Evolutionary conservation across 306 rosid genomes (phyloP).

Genomic region (Gynostemma pentaphyllum): DNA sequence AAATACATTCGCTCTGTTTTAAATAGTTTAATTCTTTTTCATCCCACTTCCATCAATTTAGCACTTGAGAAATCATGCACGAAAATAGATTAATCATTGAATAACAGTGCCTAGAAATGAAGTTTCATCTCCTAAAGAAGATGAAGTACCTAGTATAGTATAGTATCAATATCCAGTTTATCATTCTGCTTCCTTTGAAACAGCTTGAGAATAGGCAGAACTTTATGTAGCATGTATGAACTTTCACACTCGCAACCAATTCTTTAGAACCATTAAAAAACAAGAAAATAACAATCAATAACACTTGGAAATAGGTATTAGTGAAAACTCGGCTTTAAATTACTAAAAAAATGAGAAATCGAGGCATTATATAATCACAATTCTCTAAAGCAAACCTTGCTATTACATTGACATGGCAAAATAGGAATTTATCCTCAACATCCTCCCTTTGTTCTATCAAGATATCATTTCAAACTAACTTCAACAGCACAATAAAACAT

Average conservation of each 20-base stretch:
- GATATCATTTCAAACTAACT: constrained; percentile 23
- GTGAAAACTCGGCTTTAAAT: not conserved
- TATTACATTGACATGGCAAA: constrained; percentile 44
- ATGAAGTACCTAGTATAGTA: constrained; percentile 28
- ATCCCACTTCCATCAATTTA: constrained; percentile 28
- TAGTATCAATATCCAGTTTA: constrained; percentile 45
- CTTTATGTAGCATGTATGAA: constrained; percentile 38
- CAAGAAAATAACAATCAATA: not conserved
- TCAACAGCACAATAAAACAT: not conserved
- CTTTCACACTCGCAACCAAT: constrained; percentile 19
- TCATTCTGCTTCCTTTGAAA: constrained; percentile 35
- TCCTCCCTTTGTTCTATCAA: constrained; percentile 33
- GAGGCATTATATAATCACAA: constrained; percentile 16
- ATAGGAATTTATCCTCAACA: constrained; percentile 30
- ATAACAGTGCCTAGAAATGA: not conserved
- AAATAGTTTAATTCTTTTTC: constrained; percentile 32
- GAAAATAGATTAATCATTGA: not conserved
- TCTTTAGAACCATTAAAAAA: constrained; percentile 10
- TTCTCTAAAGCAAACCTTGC: constrained; percentile 50
- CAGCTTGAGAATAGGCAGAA: constrained; percentile 47
- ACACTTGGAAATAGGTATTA: not conserved
- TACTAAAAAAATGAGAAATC: not conserved
- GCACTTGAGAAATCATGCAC: constrained; percentile 26
- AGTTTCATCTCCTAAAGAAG: not conserved
- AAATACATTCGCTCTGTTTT: constrained; percentile 43